Evolutionary conservation across 164 flowering plant genomes (phyloP), one percentile per base, ranked within the genome.

Genomic region (Annona cherimola): DNA sequence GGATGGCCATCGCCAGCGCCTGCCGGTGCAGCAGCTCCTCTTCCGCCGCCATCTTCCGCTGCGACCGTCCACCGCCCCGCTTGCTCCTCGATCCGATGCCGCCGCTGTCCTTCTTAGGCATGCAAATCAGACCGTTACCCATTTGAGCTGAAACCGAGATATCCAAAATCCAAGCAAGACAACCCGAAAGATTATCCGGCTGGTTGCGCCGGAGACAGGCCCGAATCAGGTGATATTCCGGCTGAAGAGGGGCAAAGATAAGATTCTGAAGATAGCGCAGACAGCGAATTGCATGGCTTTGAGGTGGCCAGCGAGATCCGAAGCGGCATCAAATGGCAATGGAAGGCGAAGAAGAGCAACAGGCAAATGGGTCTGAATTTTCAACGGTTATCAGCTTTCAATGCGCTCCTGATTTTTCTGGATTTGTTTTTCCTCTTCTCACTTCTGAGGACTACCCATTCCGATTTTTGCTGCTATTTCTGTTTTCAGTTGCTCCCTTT

Each of bases 1-100:
- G 92, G 71, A 90, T 77, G 2, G 95, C 95, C 92, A 88, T 86
- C 0, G 92, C 84, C 66, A 90, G 62, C 16, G 92, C 92, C 73
- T 86, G 92, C 43, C 81, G 71, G 69, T 86, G 90, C 79, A 90
- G 62, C 0, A 81, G 71, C 77, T 90, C 90, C 46, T 89, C 94
- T 19, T 88, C 77, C 50, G 67, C 44, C 67, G 81, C 78, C 66
- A 83, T 59, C 87, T 82, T 46, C 73, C 86, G 87, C 73, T 88
- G 75, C 81, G 84, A 87, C 0, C 88, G 84, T 45, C 87, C 70
- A 0, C 81, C 81, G 50, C 79, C 44, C 45, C 91, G 76, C 79
- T 83, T 87, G 76, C 89, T 86, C 70, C 77, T 81, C 11, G 90
- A 83, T 74, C 84, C 89, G 42, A 64, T 70, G 20, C 84, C 90